phyloP scores from a whole-genome alignment of 306 rosid species.

The Citrullus colocynthis region DNA sequence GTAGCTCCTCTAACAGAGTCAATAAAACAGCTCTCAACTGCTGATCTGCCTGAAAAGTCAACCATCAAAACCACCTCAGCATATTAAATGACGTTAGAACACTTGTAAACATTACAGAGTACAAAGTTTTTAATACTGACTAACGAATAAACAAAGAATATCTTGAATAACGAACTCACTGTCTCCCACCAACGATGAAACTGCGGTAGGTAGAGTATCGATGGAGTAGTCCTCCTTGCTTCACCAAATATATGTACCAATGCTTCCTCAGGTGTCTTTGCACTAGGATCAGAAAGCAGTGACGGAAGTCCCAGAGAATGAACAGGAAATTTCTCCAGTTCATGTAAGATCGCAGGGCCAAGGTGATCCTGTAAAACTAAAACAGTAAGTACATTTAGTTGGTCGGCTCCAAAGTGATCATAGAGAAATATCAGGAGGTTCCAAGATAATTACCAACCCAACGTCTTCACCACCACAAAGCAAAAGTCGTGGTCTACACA shows the following conservation, averaged over 20 bases:
- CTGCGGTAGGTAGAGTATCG: conserved; percentile 85
- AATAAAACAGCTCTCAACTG: conserved; percentile 87
- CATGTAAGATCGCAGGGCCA: conserved; percentile 97
- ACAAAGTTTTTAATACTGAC: neutral
- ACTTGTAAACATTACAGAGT: neutral
- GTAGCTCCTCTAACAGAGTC: conserved; percentile 79
- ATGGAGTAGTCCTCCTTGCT: conserved; percentile 92
- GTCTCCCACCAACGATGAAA: conserved; percentile 97
- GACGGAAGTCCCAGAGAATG: conserved; percentile 93
- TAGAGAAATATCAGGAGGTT: conserved; percentile 21
- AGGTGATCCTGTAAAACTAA: conserved; percentile 99
- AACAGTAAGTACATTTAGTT: conserved; percentile 84
- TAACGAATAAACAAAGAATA: neutral
- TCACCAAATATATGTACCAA: conserved; percentile 94
- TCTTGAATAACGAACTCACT: conserved; percentile 40
- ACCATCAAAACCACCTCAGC: conserved; percentile 16
- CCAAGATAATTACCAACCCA: conserved; percentile 79
- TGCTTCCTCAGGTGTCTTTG: conserved; percentile 96
- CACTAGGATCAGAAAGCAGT: conserved; percentile 95
- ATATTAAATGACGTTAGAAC: conserved; percentile 1
- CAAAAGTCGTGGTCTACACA: conserved; percentile 84
- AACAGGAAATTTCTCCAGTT: conserved; percentile 92
- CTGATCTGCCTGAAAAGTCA: conserved; percentile 68
- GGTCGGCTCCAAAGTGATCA: conserved; percentile 17
- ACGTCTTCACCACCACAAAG: conserved; percentile 86